A percentile compares a stretch with the other conserved stretches of the same genome.
Conservation (phyloP, 2,329 filamentous ascomycete genomes). For the Ciborinia camelliae region DNA sequence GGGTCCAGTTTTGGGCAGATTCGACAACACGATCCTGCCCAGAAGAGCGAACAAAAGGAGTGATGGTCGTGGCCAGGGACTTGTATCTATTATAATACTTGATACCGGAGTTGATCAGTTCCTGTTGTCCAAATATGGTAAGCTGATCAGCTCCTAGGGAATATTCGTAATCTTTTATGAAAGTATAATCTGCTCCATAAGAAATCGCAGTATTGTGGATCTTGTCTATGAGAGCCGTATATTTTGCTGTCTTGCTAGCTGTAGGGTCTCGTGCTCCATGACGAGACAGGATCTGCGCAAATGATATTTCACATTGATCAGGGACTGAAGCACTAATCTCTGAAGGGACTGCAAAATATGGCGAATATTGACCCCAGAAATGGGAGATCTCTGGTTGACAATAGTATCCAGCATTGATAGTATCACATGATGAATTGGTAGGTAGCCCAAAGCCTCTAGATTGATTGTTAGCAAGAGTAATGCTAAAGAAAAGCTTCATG, state of each 20-base stretch:
- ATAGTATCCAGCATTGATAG: constrained; percentile 33
- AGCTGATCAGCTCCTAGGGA: constrained; percentile 66
- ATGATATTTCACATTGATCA: constrained; percentile 67
- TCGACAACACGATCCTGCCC: constrained; percentile 68
- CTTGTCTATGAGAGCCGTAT: constrained; percentile 59
- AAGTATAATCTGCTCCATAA: constrained; percentile 63
- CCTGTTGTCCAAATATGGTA: constrained; percentile 62
- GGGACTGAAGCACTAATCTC: constrained; percentile 60
- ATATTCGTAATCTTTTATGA: constrained; percentile 70
- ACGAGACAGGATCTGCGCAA: constrained; percentile 76
- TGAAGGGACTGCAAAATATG: constrained; percentile 74
- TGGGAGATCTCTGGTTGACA: constrained; percentile 37
- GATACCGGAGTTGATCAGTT: constrained; percentile 71
- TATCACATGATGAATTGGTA: constrained; percentile 32
- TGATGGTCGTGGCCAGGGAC: constrained; percentile 52
- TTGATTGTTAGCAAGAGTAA: constrained; percentile 15
- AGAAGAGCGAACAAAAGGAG: constrained; percentile 70
- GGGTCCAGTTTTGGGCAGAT: constrained; percentile 72
- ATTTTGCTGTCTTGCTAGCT: constrained; percentile 58
- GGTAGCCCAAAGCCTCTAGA: constrained; percentile 23
- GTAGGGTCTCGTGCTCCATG: constrained; percentile 86
- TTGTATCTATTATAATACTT: constrained; percentile 74
- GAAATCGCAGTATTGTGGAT: constrained; percentile 56
- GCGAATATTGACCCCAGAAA: constrained; percentile 82
- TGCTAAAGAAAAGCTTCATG: neutral